These are phyloP conservation scores for Blastocystis sp. DNA, from an alignment of 352 stramenopile genomes.

Conservation along the genomic window DNA sequence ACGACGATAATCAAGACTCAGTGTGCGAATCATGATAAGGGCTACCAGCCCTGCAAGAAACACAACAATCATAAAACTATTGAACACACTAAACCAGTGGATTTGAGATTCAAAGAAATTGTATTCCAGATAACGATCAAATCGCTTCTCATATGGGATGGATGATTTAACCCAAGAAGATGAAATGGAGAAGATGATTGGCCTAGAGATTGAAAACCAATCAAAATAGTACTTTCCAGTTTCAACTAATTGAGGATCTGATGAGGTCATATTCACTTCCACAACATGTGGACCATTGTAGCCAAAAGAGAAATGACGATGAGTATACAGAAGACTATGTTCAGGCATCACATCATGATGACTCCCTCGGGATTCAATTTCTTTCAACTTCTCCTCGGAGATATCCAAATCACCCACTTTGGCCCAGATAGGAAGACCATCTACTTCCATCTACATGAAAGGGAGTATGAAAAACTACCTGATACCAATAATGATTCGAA, in stretches of 20 bases:
- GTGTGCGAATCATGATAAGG: conserved; percentile 82
- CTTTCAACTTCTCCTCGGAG: conserved; percentile 74
- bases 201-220: conserved; percentile 74
- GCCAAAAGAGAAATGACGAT: conserved; percentile 87
- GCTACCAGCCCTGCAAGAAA: conserved; percentile 85
- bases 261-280: conserved; percentile 90
- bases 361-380: conserved; percentile 71
- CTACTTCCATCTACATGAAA: conserved; percentile 69
- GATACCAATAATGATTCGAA: conserved; percentile 94
- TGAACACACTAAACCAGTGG: conserved; percentile 92
- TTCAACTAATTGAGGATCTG: conserved; percentile 72
- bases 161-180: conserved; percentile 81
- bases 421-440: conserved; percentile 93
- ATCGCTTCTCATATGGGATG: conserved; percentile 87
- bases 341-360: conserved; percentile 43
- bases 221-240: conserved; percentile 71
- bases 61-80: conserved; percentile 94
- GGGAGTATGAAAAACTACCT: conserved; percentile 75
- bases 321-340: conserved; percentile 82
- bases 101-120: conserved; percentile 98
- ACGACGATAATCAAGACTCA: conserved; percentile 80
- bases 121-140: conserved; percentile 93
- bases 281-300: conserved; percentile 93
- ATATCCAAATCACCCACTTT: conserved; percentile 92
- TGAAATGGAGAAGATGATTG: conserved; percentile 84